Percentiles rank a stretch among this genome's conserved stretches.
These are phyloP conservation scores for Hysterium pulicare DNA, from an alignment of 2,329 filamentous ascomycete genomes.

Conservation along the genomic window DNA sequence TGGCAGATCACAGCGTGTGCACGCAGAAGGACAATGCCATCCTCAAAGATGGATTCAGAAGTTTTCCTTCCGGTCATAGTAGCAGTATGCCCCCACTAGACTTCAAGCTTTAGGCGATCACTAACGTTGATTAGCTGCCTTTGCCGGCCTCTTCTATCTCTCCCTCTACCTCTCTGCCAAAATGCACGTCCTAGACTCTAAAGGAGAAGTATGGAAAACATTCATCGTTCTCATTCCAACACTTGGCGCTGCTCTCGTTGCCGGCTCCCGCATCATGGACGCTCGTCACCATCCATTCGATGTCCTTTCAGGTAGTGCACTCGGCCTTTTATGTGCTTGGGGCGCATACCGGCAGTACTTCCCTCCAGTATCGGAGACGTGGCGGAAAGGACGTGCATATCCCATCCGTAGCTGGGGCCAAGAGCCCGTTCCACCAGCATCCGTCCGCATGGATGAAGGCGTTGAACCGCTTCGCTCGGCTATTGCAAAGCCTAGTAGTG, in stretches of 20 bases:
- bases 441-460: constrained; percentile 24
- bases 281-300: constrained; percentile 61
- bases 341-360: constrained; percentile 59
- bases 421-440: constrained; percentile 36
- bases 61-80: constrained; percentile 57
- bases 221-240: constrained; percentile 53
- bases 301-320: constrained; percentile 53
- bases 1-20: constrained; percentile 51
- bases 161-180: constrained; percentile 59
- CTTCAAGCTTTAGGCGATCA: neutral
- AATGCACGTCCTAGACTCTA: constrained; percentile 57
- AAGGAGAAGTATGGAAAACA: constrained; percentile 59
- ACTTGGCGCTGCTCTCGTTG: constrained; percentile 53
- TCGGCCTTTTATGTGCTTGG: constrained; percentile 53
- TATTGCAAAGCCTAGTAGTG: constrained; percentile 20
- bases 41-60: constrained; percentile 58
- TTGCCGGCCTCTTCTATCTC: constrained; percentile 58
- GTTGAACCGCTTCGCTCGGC: constrained; percentile 25
- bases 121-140: constrained; percentile 46
- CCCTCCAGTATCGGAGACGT: constrained; percentile 53
- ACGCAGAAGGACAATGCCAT: constrained; percentile 48
- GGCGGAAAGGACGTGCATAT: constrained; percentile 58
- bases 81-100: constrained; percentile 42
- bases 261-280: constrained; percentile 59
- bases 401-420: constrained; percentile 58